A percentile compares a stretch with the other conserved stretches of the same genome.
Evolutionary conservation across 805 yeast species (phyloP).

Genomic region (Clavispora fructus): DNA sequence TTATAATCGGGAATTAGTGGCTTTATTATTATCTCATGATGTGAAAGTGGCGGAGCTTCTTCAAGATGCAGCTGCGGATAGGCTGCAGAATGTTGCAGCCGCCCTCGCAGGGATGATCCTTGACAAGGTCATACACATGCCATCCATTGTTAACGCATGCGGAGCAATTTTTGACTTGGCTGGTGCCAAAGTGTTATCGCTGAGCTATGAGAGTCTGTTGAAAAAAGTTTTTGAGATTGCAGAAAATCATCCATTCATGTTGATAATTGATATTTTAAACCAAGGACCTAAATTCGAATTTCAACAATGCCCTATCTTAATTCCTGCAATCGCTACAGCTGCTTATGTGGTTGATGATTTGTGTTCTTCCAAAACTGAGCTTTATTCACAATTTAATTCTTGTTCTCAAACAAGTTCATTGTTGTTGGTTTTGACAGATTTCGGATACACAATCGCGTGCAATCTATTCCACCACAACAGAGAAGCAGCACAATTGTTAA

Average conservation of each 20-base stretch:
- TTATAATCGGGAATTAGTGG: not conserved
- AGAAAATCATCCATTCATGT: constrained; percentile 7
- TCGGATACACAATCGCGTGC: constrained; percentile 6
- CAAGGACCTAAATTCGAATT: constrained; percentile 2
- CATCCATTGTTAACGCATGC: not conserved
- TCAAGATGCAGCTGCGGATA: not conserved
- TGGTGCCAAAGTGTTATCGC: not conserved
- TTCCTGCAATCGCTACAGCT: constrained; percentile 7
- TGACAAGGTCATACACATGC: not conserved
- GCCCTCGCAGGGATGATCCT: not conserved
- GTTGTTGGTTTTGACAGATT: constrained; percentile 6
- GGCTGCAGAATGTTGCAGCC: not conserved
- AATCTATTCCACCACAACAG: not conserved
- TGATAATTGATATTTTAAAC: constrained; percentile 10
- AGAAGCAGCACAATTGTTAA: not conserved
- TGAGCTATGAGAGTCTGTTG: not conserved
- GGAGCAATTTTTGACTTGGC: not conserved
- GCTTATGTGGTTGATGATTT: constrained; percentile 3
- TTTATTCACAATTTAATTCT: constrained; percentile 10
- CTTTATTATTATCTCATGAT: not conserved
- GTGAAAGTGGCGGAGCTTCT: not conserved
- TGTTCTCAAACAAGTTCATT: constrained; percentile 7
- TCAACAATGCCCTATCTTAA: not conserved
- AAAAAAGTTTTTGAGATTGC: constrained; percentile 5
- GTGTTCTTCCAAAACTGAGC: not conserved